Base-by-base conservation (phyloP, 495 filamentous ascomycete genomes). In the Penicillium diatomitis region DNA sequence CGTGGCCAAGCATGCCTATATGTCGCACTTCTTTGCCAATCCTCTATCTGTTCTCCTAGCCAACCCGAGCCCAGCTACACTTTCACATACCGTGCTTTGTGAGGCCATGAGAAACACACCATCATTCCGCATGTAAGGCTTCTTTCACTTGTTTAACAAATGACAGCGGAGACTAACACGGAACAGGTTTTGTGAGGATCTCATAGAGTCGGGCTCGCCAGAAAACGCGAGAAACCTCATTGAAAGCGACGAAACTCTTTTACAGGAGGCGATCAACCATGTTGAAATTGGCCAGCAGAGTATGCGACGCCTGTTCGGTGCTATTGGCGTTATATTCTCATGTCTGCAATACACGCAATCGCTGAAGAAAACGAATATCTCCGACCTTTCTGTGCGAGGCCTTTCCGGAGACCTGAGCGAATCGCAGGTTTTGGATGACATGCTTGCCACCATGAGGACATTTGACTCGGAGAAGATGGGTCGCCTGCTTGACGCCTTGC, bases 21-120 rank as follows among this genome's bases (percentile, higher is more conserved):
- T 98, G 91, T 88, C 85, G 31, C 88, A 95, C 63, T 96, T 95
- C 63, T 97, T 91, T 60, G 87, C 87, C 37, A 96, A 97, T 62
- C 80, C 87, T 0, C 68, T 95, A n/a, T 85, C 86, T 38, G 67
- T 88, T 11, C 69, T 95, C 34, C 71, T 77, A 5, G 58, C 58
- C 41, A 53, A 73, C 2, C 49, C 76, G 0, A 42, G 81, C 27
- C 41, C 46, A 27, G 43, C 45, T 5, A 39, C 41, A 4, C 35
- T 55, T 38, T 51, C 55, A 6, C 69, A 80, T 42, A 55, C 65
- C 6, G 74, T 83, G 32, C 82, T 92, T 50, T 72, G 84, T 39
- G 83, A 95, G 57, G 85, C 86, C 12, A 68, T 90, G 29, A 78
- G 90, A 52, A 89, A 80, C 44, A 66, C 95, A 2, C 78, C 81